A percentile compares a stretch with the other conserved stretches of the same genome.
Conservation (phyloP, 257 asterid genomes). For the Nicotiana tomentosiformis region DNA sequence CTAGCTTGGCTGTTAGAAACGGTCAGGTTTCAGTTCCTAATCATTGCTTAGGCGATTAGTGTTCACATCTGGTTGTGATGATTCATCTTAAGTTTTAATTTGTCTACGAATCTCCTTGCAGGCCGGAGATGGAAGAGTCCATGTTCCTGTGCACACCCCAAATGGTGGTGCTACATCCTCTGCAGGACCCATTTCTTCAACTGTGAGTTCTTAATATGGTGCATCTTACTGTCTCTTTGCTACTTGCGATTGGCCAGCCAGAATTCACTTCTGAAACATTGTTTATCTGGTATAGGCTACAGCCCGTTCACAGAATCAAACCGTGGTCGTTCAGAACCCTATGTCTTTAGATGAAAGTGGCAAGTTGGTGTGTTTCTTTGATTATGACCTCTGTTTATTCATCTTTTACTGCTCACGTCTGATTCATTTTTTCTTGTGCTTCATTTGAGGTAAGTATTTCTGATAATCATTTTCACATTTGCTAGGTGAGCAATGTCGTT, state of each 20-base stretch:
- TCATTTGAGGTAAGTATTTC: not conserved
- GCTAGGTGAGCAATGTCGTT: slow-evolving; percentile 77
- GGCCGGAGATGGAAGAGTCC: slow-evolving; percentile 49
- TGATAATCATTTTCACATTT: not conserved
- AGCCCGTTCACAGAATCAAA: slow-evolving; percentile 55
- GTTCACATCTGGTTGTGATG: not conserved
- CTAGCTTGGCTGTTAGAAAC: not conserved
- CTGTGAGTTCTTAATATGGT: slow-evolving; percentile 39
- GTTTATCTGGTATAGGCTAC: slow-evolving; percentile 38
- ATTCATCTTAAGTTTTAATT: not conserved
- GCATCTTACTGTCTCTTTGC: slow-evolving; percentile 6
- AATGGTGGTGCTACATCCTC: slow-evolving; percentile 37
- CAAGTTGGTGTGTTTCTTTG: slow-evolving; percentile 53
- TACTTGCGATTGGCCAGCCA: not conserved
- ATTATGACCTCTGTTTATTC: not conserved
- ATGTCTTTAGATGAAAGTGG: slow-evolving; percentile 84
- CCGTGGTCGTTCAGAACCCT: slow-evolving; percentile 92
- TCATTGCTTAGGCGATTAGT: not conserved
- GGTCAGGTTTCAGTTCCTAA: not conserved
- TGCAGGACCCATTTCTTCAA: slow-evolving; percentile 38
- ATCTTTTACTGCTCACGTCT: not conserved
- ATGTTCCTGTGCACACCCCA: slow-evolving; percentile 49
- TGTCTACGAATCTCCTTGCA: slow-evolving; percentile 24
- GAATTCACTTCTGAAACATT: not conserved
- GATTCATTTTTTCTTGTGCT: not conserved